phyloP scores from a whole-genome alignment of 257 asterid species.

The Voacanga thouarsii region DNA sequence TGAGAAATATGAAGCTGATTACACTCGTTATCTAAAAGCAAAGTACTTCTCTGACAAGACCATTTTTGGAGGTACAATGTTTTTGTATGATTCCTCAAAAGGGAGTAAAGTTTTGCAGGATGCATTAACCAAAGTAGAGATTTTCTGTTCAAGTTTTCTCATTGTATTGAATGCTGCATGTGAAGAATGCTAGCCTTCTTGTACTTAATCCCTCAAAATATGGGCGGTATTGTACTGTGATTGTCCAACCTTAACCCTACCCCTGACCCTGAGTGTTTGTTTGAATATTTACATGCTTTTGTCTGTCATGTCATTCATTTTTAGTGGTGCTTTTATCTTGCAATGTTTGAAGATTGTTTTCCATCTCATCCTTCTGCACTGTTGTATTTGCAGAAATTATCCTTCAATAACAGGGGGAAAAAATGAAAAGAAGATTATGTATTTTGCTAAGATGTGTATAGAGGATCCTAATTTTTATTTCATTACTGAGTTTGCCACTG shows the following conservation, averaged over 20 bases:
- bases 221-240: no score
- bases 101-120: not conserved
- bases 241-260: no score
- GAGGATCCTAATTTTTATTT: not conserved
- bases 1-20: slow-evolving; percentile 60
- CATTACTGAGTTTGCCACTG: slow-evolving; percentile 7
- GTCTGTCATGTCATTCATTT: not conserved
- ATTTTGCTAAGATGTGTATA: not conserved
- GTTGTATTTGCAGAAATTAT: not conserved
- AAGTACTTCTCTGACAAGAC: slow-evolving; percentile 90
- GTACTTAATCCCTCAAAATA: not conserved
- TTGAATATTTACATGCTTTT: not conserved
- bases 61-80: slow-evolving; percentile 66
- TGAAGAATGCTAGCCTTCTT: not conserved
- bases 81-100: slow-evolving; percentile 11
- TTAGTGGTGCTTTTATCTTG: not conserved
- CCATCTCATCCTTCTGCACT: not conserved
- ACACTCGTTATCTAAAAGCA: slow-evolving; percentile 48
- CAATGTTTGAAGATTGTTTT: not conserved
- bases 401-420: not conserved
- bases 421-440: not conserved
- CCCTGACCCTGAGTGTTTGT: not conserved
- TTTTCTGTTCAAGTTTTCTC: not conserved
- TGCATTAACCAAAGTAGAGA: not conserved
- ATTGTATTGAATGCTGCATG: not conserved